Conservation (phyloP, 2,329 filamentous ascomycete species). For the Claviceps sp. region DNA sequence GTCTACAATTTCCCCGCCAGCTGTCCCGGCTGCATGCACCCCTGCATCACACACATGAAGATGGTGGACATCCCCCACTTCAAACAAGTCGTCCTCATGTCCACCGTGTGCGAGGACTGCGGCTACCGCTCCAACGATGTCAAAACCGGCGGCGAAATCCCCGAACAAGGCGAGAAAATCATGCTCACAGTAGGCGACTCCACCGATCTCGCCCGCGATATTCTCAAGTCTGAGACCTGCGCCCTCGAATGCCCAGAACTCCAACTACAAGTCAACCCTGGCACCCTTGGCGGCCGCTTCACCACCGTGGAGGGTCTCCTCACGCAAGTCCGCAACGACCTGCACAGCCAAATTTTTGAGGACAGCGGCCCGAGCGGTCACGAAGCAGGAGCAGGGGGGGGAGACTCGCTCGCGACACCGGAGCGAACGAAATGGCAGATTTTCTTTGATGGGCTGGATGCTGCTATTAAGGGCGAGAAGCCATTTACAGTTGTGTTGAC, state of each 20-base stretch:
- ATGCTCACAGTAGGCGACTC: conserved; percentile 55
- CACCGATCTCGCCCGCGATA: conserved; percentile 76
- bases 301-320: conserved; percentile 92
- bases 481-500: conserved; percentile 73
- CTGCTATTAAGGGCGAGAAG: conserved; percentile 66
- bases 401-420: conserved; percentile 59
- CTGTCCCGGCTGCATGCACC: conserved; percentile 79
- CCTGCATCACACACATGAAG: conserved; percentile 91
- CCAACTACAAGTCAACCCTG: conserved; percentile 75
- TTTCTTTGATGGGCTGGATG: conserved; percentile 68
- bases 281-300: conserved; percentile 89
- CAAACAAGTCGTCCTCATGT: conserved; percentile 94
- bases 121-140: conserved; percentile 94
- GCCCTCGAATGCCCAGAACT: conserved; percentile 78
- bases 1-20: conserved; percentile 86
- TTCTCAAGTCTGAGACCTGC: conserved; percentile 92
- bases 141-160: conserved; percentile 90
- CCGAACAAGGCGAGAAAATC: conserved; percentile 73
- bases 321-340: conserved; percentile 81
- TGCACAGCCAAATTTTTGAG: conserved; percentile 80
- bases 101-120: conserved; percentile 80
- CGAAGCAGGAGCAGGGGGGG: conserved; percentile 39
- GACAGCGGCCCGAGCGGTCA: conserved; percentile 37
- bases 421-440: conserved; percentile 61
- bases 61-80: conserved; percentile 98